Percentiles rank a stretch among this genome's conserved stretches.
Evolutionary conservation across 208 protist genomes (phyloP).

Genomic region (Leishmania turanica): DNA sequence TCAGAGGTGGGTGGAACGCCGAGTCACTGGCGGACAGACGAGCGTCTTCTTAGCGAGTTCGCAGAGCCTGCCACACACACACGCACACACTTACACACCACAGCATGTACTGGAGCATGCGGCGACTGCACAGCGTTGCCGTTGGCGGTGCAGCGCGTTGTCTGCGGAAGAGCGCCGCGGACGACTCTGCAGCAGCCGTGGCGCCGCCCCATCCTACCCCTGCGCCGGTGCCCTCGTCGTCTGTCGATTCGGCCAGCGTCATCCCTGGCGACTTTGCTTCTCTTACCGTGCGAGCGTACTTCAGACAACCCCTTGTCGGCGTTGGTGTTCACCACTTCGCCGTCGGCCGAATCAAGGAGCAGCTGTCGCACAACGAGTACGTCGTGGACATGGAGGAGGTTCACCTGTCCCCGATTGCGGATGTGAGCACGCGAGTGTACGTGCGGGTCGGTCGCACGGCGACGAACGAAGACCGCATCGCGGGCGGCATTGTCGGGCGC

Average conservation of each 20-base stretch:
- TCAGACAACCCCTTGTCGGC: slow-evolving; percentile 60
- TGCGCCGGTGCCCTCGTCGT: not conserved
- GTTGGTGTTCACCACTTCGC: slow-evolving; percentile 74
- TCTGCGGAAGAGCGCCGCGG: not conserved
- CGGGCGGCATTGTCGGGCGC: slow-evolving; percentile 72
- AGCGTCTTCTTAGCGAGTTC: not conserved
- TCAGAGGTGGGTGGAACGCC: not conserved
- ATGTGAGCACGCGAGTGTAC: slow-evolving; percentile 80
- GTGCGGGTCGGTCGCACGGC: slow-evolving; percentile 45
- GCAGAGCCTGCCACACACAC: not conserved
- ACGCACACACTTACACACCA: too few relatives aligned
- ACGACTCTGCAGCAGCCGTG: not conserved
- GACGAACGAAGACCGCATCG: slow-evolving; percentile 39
- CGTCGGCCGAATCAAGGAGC: slow-evolving; percentile 48
- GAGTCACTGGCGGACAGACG: too few relatives aligned
- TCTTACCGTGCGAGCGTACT: slow-evolving; percentile 49
- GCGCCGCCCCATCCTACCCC: not conserved
- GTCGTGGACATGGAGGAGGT: slow-evolving; percentile 71
- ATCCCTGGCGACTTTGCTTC: slow-evolving; percentile 16
- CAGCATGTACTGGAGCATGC: not conserved
- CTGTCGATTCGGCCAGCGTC: not conserved
- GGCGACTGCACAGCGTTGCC: not conserved
- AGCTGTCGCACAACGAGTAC: slow-evolving; percentile 64
- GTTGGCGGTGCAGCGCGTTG: not conserved
- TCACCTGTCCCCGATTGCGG: slow-evolving; percentile 69